Percentiles rank a stretch among this genome's conserved stretches.
Conservation (phyloP, 139 green algal species). For the Medakamo hakoo region DNA sequence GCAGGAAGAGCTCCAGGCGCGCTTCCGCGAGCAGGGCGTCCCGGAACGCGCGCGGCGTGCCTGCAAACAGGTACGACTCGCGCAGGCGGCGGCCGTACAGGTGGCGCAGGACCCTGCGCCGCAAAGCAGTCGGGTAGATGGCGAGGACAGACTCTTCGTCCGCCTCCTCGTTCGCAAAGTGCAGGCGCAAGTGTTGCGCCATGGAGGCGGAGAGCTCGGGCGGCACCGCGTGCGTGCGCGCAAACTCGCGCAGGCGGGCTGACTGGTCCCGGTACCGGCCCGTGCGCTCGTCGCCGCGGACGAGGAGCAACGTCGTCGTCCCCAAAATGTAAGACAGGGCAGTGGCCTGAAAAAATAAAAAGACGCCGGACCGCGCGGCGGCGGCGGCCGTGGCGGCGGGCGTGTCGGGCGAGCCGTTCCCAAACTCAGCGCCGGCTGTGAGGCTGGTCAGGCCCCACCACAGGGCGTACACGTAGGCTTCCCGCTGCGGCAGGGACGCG, state of each 20-base stretch:
- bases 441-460: constrained; percentile 34
- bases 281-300: constrained; percentile 34
- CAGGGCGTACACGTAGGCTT: constrained; percentile 12
- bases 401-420: constrained; percentile 1
- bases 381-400: constrained; percentile 5
- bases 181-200: constrained; percentile 43
- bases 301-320: constrained; percentile 30
- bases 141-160: constrained; percentile 35
- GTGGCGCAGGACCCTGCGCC: constrained; percentile 27
- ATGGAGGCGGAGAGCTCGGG: constrained; percentile 29
- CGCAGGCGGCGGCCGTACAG: constrained; percentile 30
- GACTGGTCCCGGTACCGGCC: constrained; percentile 16
- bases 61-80: constrained; percentile 36
- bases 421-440: constrained; percentile 17
- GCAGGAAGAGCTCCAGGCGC: constrained; percentile 40
- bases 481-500: background rate
- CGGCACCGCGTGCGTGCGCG: constrained; percentile 11
- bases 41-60: constrained; percentile 20
- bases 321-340: constrained; percentile 31
- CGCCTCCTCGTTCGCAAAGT: constrained; percentile 37
- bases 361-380: constrained; percentile 13
- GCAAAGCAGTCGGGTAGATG: constrained; percentile 30
- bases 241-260: constrained; percentile 23
- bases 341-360: constrained; percentile 24
- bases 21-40: constrained; percentile 33